Percentiles rank a stretch among this genome's conserved stretches.
phyloP scores from a whole-genome alignment of 148 eudicot genomes.

The Amaranthus hypochondriacus region DNA sequence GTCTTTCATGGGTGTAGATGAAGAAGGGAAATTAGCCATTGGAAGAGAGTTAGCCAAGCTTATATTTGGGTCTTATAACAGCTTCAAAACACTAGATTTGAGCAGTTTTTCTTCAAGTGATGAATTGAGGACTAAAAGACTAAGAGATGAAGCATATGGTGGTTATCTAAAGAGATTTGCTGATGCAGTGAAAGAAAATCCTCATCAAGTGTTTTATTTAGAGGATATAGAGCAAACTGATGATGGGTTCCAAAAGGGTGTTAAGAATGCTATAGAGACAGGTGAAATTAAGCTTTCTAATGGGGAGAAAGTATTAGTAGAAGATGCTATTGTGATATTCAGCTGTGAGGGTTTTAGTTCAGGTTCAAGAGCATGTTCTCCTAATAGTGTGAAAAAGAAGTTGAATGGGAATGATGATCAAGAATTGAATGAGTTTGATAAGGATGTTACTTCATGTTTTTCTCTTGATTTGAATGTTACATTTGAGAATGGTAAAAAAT shows the following conservation, averaged over 20 bases:
- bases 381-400: conserved; percentile 36
- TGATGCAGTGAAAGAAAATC: conserved; percentile 44
- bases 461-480: conserved; percentile 55
- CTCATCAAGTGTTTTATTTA: conserved; percentile 56
- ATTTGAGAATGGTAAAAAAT: conserved; percentile 22
- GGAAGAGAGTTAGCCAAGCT: conserved; percentile 52
- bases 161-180: conserved; percentile 47
- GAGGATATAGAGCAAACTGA: conserved; percentile 66
- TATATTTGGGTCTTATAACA: conserved; percentile 41
- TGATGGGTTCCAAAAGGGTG: conserved; percentile 37
- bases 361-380: conserved; percentile 52
- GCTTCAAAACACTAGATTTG: conserved; percentile 35
- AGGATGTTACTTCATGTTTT: conserved; percentile 17
- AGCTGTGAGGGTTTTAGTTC: conserved; percentile 57
- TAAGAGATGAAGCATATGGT: conserved; percentile 39
- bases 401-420: conserved; percentile 9
- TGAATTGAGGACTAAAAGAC: conserved; percentile 43
- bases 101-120: conserved; percentile 45
- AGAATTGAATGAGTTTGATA: not conserved
- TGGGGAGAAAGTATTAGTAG: conserved; percentile 39
- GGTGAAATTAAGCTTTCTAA: conserved; percentile 33
- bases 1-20: conserved; percentile 47
- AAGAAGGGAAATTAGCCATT: conserved; percentile 39
- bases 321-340: conserved; percentile 65
- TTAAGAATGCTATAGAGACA: conserved; percentile 44